Conservation (phyloP, 495 filamentous ascomycete genomes). For the Bacidia rubella region DNA sequence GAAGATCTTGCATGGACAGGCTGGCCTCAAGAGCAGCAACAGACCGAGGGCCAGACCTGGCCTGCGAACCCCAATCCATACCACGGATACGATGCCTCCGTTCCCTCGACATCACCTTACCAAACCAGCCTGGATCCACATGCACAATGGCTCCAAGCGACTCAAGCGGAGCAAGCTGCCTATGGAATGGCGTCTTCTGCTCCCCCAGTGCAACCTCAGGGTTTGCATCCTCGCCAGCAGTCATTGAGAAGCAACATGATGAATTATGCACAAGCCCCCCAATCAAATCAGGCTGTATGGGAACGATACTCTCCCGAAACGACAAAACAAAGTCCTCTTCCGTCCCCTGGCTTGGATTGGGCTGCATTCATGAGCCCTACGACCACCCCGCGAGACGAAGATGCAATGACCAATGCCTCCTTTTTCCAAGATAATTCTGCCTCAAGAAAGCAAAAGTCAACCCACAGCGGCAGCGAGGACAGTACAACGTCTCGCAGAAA, state of each 20-base stretch:
- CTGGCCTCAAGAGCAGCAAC: background rate
- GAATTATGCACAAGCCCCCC: background rate
- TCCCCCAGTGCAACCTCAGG: background rate
- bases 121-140: background rate
- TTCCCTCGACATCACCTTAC: background rate
- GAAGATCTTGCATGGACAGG: background rate
- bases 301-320: no score
- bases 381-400: background rate
- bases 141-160: background rate
- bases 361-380: background rate
- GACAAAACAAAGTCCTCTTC: background rate
- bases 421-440: background rate
- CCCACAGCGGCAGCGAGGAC: background rate
- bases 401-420: background rate
- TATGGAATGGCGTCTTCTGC: background rate
- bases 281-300: no score
- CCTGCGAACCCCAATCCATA: background rate
- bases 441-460: background rate
- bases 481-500: background rate
- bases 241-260: background rate
- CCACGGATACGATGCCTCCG: background rate
- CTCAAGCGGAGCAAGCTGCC: background rate
- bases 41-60: background rate
- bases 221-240: background rate
- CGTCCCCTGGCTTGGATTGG: background rate